phyloP scores from a whole-genome alignment of 805 yeast species.

The Nakazawaea populi region DNA sequence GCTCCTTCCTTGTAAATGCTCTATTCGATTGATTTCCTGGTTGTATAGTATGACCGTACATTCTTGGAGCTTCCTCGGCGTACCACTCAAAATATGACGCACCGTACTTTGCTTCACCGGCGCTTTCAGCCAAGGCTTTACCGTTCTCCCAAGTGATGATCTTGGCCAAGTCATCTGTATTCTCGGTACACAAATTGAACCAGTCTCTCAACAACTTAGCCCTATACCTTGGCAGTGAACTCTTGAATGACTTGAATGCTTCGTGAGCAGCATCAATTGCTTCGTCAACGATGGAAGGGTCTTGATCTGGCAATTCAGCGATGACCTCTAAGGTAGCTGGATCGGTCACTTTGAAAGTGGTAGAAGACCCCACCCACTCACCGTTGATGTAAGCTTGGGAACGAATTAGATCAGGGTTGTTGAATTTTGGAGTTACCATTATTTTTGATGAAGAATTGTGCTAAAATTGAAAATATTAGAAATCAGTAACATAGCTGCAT shows the following conservation, averaged over 20 bases:
- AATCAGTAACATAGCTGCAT: not conserved
- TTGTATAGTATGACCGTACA: conserved; percentile 56
- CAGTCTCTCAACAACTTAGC: conserved; percentile 45
- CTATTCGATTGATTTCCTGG: conserved; percentile 43
- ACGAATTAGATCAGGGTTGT: conserved; percentile 36
- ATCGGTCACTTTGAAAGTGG: conserved; percentile 62
- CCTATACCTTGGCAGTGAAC: conserved; percentile 54
- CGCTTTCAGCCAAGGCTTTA: conserved; percentile 62
- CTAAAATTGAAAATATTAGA: not conserved
- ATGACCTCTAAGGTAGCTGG: conserved; percentile 61
- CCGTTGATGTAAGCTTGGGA: conserved; percentile 67
- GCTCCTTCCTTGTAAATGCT: conserved; percentile 59
- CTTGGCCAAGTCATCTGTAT: conserved; percentile 60
- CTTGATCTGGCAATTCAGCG: conserved; percentile 50
- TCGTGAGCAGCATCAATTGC: conserved; percentile 52
- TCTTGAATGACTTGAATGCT: conserved; percentile 48
- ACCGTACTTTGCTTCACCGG: conserved; percentile 62
- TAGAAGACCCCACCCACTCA: conserved; percentile 50
- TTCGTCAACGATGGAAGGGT: conserved; percentile 38
- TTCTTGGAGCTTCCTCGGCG: conserved; percentile 72
- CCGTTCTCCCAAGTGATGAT: conserved; percentile 70
- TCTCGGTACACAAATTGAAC: conserved; percentile 46
- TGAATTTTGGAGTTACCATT: conserved; percentile 5
- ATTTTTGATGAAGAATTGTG: not conserved
- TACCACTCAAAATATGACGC: conserved; percentile 88